Evolutionary conservation across 2,329 filamentous ascomycete genomes (phyloP), one percentile per base, ranked within the genome.

Genomic region (Didymella sp.): DNA sequence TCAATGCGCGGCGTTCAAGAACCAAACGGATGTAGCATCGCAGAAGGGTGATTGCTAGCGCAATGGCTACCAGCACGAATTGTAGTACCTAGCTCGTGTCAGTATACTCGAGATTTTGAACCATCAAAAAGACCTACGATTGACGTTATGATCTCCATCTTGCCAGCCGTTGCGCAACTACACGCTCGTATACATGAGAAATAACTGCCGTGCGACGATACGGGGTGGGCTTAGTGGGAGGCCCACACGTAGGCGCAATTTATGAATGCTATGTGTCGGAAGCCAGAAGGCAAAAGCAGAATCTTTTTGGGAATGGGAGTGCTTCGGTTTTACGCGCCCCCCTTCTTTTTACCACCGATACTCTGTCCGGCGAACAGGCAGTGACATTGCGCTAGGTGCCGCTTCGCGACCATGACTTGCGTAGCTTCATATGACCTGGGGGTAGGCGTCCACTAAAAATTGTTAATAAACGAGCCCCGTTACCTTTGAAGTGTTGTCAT

Each of bases 11-110:
- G 9, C 48, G 51, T 43, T 68, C 64, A 24, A 63, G 17, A 11
- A 35, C 11, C 6, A 63, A 11, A 9, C 64, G 64, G 15, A 69
- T 40, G 41, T 57, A 69, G 37, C 59, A 67, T 58, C 66, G 61
- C 24, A 67, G 48, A 12, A 58, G 22, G 11, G 57, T 67, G 31
- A 64, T 56, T 1, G 21, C 50, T 13, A 69, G 35, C 25, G 66
- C 63, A 6, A 68, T 28, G 12, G 22, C 54, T 6, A 69, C 40
- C 38, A 69, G 52, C n/a, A 65, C 4, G 1, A 54, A 43, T 47
- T 69, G 64, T 37, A 61, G 21, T 4, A 55, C 41, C 63, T 66
- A 25, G 27, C 21, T 19, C n/a, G 21, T 21, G 13, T 57, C 44
- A 47, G 54, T 52, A 45, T 40, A 4, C 6, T 24, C 21, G 30